Base-by-base conservation (phyloP, 495 filamentous ascomycete genomes). In the Tuber indicum region DNA sequence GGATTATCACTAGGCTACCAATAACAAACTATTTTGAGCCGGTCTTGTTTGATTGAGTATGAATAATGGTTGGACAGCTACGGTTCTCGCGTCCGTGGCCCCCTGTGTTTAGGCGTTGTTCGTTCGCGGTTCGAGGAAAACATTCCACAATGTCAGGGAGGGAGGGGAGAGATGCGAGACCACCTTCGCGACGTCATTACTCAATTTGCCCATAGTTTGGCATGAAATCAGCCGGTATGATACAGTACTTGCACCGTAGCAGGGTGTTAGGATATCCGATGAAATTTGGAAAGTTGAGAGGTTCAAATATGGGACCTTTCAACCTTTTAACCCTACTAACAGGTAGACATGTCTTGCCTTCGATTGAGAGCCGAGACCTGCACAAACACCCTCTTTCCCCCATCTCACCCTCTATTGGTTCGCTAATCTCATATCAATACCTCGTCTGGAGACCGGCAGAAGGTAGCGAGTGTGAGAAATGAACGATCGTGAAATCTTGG, bases 401-500 rank as follows among this genome's bases (percentile, higher is more conserved):
- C 52, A 5, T 14, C 52, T 23, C 23, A 12, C 58, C 14, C 26
- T 26, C 58, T 16, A 12, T 4, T 66, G 14, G 12, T 4, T n/a
- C 58, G 26, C 26, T 36, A 26, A 66, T 17, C 16, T 16, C 26
- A 17, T 62, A 26, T 32, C 10, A 62, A 32, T 16, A 12, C 58
- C 26, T 66, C 58, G 4, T 36, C 26, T 14, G 14, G 26, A 3
- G 58, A 36, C 32, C 1, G 17, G 58, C 26, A 36, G 32, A 26
- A 36, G 32, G 26, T 12, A 36, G 58, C 32, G 32, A 66, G 58
- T 36, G 58, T 17, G 58, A 66, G 58, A 36, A 66, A 66, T 66
- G 58, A 66, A 14, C 58, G 14, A 66, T 17, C 58, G 26, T 66
- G 58, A 80, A 44, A 92, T 99, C 70, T 92, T 99, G 36, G 89